Evolutionary conservation across 306 rosid species (phyloP), one percentile per base, ranked within the genome.

Genomic region (Cyamopsis tetragonoloba): DNA sequence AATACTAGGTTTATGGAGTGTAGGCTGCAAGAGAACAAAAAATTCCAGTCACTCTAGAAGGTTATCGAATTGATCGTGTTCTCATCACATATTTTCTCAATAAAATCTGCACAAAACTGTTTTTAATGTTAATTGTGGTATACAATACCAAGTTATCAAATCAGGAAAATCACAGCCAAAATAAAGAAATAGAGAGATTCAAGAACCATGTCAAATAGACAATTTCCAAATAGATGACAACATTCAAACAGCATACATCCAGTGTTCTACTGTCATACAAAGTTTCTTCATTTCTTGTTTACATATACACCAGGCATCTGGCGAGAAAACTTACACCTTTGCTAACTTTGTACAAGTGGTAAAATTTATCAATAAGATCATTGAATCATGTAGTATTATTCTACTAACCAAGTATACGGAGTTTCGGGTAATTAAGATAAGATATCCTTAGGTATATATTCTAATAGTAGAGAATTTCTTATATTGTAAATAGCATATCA

Each of bases 1-100:
- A 81, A 93, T 93, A 84, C 98, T 88, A 58, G 98, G 97, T 71
- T 93, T 93, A 82, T 93, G 98, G 56, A 93, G 98, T 39, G 97
- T 93, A 23, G 98, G 98, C 98, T 93, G 96, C 76, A 38, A 76
- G 27, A 61, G 31, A 80, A 71, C 56, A 70, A 18, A 9, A 62
- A 62, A 62, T 62, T 28, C 68, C 68, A 72, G 72, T 48, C 58
- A 64, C 13, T n/a, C n/a, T 53, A 72, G 27, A 68, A 35, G 60
- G 44, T 32, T 41, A 70, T 28, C 9, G 51, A 49, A 48, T 34
- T 38, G 13, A 7, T 13, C 14, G 26, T n/a, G 54, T 57, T 62
- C 30, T 47, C 8, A 57, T 34, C 57, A 56, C 4, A 43, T n/a
- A 12, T 35, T 19, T 15, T 38, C 38, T 44, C 5, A 22, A 68